A percentile compares a stretch with the other conserved stretches of the same genome.
phyloP scores from a whole-genome alignment of 352 stramenopile genomes.

The Albugo candida region DNA sequence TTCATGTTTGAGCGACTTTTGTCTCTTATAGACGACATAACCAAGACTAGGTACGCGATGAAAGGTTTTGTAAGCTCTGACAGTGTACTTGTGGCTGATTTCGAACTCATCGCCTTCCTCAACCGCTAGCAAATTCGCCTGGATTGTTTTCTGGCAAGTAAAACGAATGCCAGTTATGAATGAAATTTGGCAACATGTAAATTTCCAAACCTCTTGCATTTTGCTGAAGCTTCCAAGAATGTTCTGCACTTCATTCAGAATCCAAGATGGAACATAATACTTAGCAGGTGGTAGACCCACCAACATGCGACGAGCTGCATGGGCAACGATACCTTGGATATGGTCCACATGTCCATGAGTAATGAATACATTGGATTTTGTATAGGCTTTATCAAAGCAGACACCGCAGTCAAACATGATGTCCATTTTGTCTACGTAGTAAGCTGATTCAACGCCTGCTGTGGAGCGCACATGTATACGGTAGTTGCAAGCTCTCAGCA shows the following conservation, averaged over 20 bases:
- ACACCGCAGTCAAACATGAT: constrained; percentile 61
- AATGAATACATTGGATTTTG: constrained; percentile 68
- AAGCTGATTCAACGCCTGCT: constrained; percentile 57
- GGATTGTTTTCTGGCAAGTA: constrained; percentile 18
- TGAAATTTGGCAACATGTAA: background rate
- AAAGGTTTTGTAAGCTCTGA: constrained; percentile 40
- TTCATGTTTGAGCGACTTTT: constrained; percentile 25
- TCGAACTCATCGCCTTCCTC: constrained; percentile 29
- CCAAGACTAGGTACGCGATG: constrained; percentile 62
- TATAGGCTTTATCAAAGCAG: constrained; percentile 19
- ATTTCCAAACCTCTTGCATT: constrained; percentile 29
- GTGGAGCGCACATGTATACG: constrained; percentile 17
- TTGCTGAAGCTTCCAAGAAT: constrained; percentile 28
- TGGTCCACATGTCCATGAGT: constrained; percentile 77
- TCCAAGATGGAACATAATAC: constrained; percentile 47
- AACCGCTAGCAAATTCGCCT: constrained; percentile 25
- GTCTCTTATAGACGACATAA: constrained; percentile 50
- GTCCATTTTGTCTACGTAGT: constrained; percentile 51
- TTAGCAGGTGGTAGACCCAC: constrained; percentile 27
- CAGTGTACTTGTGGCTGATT: constrained; percentile 30
- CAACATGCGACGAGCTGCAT: constrained; percentile 38
- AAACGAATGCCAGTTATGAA: background rate
- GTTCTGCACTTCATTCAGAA: constrained; percentile 22
- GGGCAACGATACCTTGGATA: constrained; percentile 33
- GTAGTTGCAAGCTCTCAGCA: too few relatives aligned